These are phyloP conservation scores for Coemansia sp. DNA, from an alignment of 192 early-diverging fungal species.

Conservation along the genomic window DNA sequence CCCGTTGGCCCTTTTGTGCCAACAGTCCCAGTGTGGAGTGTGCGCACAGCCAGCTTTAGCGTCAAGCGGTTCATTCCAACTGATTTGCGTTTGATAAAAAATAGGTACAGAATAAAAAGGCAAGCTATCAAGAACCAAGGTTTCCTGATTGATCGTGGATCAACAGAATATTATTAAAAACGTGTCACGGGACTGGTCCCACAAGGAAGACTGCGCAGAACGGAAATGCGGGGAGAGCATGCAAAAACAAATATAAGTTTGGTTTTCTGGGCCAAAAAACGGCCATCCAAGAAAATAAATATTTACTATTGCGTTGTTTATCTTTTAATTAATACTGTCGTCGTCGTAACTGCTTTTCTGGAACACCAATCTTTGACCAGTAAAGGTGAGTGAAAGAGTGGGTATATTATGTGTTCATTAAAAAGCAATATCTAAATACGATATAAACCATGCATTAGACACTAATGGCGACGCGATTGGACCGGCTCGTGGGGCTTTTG, in stretches of 20 bases:
- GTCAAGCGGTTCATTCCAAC: too few species aligned
- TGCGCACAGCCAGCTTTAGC: too few species aligned
- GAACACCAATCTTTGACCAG: not conserved
- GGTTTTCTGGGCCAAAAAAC: not conserved
- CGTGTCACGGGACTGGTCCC: slow-evolving; percentile 3
- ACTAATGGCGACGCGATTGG: slow-evolving; percentile 69
- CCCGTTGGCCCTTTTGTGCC: too few species aligned
- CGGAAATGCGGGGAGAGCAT: not conserved
- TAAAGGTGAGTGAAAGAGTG: too few species aligned
- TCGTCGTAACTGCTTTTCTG: not conserved
- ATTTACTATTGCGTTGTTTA: not conserved
- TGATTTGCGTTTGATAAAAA: too few species aligned
- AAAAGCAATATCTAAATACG: not conserved
- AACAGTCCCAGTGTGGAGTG: too few species aligned
- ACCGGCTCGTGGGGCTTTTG: slow-evolving; percentile 88
- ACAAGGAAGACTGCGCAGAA: not conserved
- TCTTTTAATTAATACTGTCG: not conserved
- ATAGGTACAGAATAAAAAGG: too few species aligned
- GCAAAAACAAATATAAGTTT: slow-evolving; percentile 11
- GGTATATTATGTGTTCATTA: too few species aligned
- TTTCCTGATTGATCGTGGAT: too few species aligned
- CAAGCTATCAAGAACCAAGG: too few species aligned
- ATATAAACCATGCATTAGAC: not conserved
- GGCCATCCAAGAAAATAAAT: not conserved
- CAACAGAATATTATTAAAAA: not conserved